phyloP scores from a whole-genome alignment of 2,329 filamentous ascomycete species.

The Cercospora nicotianae region DNA sequence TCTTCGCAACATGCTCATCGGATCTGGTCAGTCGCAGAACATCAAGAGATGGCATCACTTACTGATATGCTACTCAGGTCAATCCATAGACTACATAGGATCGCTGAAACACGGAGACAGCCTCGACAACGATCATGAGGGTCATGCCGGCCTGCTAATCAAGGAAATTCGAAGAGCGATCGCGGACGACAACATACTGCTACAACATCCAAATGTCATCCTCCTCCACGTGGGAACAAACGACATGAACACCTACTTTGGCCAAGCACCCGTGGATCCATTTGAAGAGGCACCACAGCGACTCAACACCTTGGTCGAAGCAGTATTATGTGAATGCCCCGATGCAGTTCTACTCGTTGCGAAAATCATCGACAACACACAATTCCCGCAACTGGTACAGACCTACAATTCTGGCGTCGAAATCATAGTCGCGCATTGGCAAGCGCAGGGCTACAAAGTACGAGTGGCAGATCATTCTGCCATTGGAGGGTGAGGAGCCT shows the following conservation, averaged over 20 bases:
- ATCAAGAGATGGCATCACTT: neutral
- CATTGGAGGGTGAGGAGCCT: neutral
- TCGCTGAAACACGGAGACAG: slow-evolving; percentile 15
- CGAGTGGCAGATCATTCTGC: slow-evolving; percentile 32
- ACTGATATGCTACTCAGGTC: neutral
- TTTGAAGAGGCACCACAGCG: slow-evolving; percentile 37
- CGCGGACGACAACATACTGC: slow-evolving; percentile 14
- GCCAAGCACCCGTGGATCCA: slow-evolving; percentile 23
- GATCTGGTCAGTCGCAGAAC: slow-evolving; percentile 9
- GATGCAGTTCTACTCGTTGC: slow-evolving; percentile 42
- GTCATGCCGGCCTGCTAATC: slow-evolving; percentile 14
- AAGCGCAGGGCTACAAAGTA: slow-evolving; percentile 31
- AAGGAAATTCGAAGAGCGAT: slow-evolving; percentile 14
- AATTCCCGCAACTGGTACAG: slow-evolving; percentile 24
- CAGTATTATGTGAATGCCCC: slow-evolving; percentile 34
- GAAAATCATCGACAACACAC: slow-evolving; percentile 36
- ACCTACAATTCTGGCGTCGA: slow-evolving; percentile 34
- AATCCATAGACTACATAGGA: slow-evolving; percentile 19
- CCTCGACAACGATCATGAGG: slow-evolving; percentile 22
- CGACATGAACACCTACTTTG: slow-evolving; percentile 31
- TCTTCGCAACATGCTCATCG: slow-evolving; percentile 14
- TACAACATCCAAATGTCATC: slow-evolving; percentile 37
- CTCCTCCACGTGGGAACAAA: slow-evolving; percentile 41
- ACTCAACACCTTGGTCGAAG: slow-evolving; percentile 39
- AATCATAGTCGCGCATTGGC: slow-evolving; percentile 26